Evolutionary conservation across 441 rosid species (phyloP).

Genomic region (Euphorbia celastroides): DNA sequence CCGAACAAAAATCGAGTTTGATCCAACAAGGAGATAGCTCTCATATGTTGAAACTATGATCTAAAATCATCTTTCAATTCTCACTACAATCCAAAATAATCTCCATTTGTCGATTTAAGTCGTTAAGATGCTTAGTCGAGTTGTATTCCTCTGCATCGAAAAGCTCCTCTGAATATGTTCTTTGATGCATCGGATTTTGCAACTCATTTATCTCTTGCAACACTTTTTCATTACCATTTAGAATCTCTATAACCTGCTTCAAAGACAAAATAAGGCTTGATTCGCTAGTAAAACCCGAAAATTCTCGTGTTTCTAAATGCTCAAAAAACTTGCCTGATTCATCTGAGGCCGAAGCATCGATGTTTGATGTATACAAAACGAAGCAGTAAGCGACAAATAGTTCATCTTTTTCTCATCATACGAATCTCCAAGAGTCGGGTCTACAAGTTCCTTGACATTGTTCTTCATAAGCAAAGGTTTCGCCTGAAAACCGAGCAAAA

Average conservation of each 20-base stretch:
- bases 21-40: background rate
- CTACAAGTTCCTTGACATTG: constrained; percentile 47
- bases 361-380: constrained; percentile 58
- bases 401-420: constrained; percentile 50
- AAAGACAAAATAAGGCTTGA: constrained; percentile 3
- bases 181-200: constrained; percentile 32
- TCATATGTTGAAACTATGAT: background rate
- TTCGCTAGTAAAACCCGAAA: background rate
- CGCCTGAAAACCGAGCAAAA: constrained; percentile 37
- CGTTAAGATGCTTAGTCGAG: constrained; percentile 50
- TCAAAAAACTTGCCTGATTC: constrained; percentile 57
- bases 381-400: constrained; percentile 42
- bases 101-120: constrained; percentile 54
- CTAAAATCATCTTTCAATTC: background rate
- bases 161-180: constrained; percentile 76
- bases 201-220: constrained; percentile 33
- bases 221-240: constrained; percentile 46
- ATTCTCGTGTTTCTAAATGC: background rate
- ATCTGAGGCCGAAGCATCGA: constrained; percentile 64
- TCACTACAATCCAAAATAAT: constrained; percentile 36
- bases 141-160: constrained; percentile 70
- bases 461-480: constrained; percentile 61
- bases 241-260: constrained; percentile 51
- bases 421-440: constrained; percentile 51
- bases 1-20: background rate